Evolutionary conservation across 2,329 filamentous ascomycete genomes (phyloP), one percentile per base, ranked within the genome.

Genomic region (Pseudofabraea citricarpa): DNA sequence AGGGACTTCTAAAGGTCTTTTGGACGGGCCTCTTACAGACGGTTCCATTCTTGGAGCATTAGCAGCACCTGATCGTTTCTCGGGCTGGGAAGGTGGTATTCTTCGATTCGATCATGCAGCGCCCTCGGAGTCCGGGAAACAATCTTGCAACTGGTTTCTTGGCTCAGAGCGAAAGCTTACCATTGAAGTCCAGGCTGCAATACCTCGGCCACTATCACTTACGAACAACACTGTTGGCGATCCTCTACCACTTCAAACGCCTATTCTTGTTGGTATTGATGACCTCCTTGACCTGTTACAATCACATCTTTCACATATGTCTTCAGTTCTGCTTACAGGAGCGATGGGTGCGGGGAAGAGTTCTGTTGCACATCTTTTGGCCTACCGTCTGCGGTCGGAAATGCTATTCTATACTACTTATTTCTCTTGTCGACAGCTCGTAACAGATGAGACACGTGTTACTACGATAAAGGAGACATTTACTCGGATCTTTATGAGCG

Each of bases 271-370:
- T 15, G 91, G 90, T 1, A 91, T 97, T 44, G 89, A 97, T 54
- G 69, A 75, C 2, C 69, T 94, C 0, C 75, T 95, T 21, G 72
- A 77, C 5, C 81, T 88, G 52, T 72, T 95, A 18, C 73, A 84
- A 47, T 83, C 80, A 2, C 86, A 93, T 54, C 70, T 98, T 4
- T 80, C 83, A 1, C 87, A 95, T 54, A 79, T 87, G 51, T 96
- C 91, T 0, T 97, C 93, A 0, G 87, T 96, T 1, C 72, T 98
- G 19, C 66, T 98, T 35, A 94, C 90, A 0, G 93, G 93, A 31
- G 88, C 87, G 1, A 78, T 95, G 52, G 93, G 93, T 0, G 85
- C 90, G 16, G 93, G 93, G 20, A 98, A 98, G 67, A 90, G 88
- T 2, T 82, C 83, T 1, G 77, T 96, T 21, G 79, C 87, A 4